Percentiles rank a stretch among this genome's conserved stretches.
phyloP scores from a whole-genome alignment of 23 red algal genomes.

The Gracilaria domingensis region DNA sequence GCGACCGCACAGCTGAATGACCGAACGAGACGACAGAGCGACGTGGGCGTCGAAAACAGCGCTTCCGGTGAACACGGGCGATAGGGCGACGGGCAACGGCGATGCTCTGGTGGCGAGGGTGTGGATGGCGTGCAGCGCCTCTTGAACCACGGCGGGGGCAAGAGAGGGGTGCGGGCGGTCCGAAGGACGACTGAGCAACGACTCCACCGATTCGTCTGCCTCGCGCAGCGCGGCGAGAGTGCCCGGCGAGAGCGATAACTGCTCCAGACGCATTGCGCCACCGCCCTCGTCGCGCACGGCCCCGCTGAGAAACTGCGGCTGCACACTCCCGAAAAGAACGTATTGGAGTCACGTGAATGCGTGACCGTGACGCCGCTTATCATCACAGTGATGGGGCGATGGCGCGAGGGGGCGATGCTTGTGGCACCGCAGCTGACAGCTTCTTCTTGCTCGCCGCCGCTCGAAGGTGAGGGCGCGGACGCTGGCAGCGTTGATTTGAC shows the following conservation, averaged over 20 bases:
- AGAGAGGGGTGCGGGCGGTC: neutral
- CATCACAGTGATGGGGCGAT: too few species aligned
- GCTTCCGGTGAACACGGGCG: neutral
- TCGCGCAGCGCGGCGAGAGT: neutral
- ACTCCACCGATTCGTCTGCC: neutral
- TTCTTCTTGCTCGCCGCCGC: neutral
- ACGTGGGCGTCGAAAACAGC: neutral
- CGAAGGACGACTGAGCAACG: neutral
- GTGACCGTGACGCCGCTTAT: too few species aligned
- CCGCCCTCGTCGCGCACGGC: neutral
- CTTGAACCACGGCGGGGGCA: neutral
- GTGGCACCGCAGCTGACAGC: neutral
- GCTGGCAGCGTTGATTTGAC: neutral
- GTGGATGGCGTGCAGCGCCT: conserved; percentile 5
- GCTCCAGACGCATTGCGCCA: neutral
- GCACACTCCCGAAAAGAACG: too few species aligned
- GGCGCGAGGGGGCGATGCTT: neutral
- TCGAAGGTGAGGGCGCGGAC: neutral
- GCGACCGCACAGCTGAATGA: neutral
- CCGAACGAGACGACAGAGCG: neutral
- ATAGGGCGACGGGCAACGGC: neutral
- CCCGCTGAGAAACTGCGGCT: too few species aligned
- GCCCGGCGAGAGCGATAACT: neutral
- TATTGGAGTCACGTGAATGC: too few species aligned
- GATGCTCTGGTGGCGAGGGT: neutral